Base-by-base conservation (phyloP, 345 rosid genomes). In the Populus deltoides region DNA sequence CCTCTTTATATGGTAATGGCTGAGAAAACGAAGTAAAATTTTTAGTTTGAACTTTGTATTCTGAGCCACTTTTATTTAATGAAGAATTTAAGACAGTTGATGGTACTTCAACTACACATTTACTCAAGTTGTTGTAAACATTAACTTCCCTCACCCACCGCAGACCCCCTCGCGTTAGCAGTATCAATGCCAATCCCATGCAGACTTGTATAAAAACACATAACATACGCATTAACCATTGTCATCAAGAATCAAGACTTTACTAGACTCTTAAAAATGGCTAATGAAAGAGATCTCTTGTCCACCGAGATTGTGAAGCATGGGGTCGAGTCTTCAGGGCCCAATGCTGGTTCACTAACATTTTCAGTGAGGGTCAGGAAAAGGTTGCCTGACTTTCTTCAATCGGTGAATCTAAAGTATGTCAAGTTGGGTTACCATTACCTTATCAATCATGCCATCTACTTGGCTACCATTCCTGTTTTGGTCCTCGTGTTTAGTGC, bases 371-470 rank as follows among this genome's bases (percentile, higher is more conserved):
- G 98, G 78, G 99, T 96, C n/a, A 80, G 98, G 66, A 85, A 97
- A 74, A 90, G 97, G 77, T 80, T 96, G 15, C 99, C 99, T 0
- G 98, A 96, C 77, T 96, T 96, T 72, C 94, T 96, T 22, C 98
- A 96, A 65, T 96, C 99, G 0, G 98, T 96, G 22, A 96, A 96
- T 73, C 88, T 96, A 65, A 96, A 96, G 86, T 96, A 96, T 61
- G 99, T 96, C 76, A 93, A 89, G 81, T 86, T 96, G 67, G 99
- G 99, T 11, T 96, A 96, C 80, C 99, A 89, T 75, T 92, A 96
- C 82, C 89, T 96, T n/a, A 96, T 96, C 75, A 96, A 84, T 76
- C 99, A 96, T 70, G 98, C 92, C 78, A 88, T 96, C 7, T 96
- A 96, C 81, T 83, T 96, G 85, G 99, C 92, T 55, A 93, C 99